Evolutionary conservation across 306 rosid genomes (phyloP).

Genomic region (barrel medic (Medicago truncatula)): MtrunA17r5.0-ANR NC_053042.1:53457001-53457500

Average conservation of each 20-base stretch:
- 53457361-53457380: too few species aligned
- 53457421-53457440: too few species aligned
- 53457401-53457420: too few species aligned
- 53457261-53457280: conserved; percentile 40
- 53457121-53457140: conserved; percentile 25
- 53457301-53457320: conserved; percentile 46
- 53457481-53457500: too few species aligned
- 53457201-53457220: conserved; percentile 15
- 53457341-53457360: conserved; percentile 48
- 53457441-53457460: too few species aligned
- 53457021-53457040: conserved; percentile 6
- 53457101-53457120: conserved; percentile 34
- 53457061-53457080: conserved; percentile 47
- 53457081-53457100: conserved; percentile 60
- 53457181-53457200: conserved; percentile 35
- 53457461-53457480: too few species aligned
- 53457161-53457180: neutral
- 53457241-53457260: conserved; percentile 32
- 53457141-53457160: conserved; percentile 6
- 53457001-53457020: conserved; percentile 58
- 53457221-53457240: conserved; percentile 11
- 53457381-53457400: too few species aligned
- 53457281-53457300: conserved; percentile 47
- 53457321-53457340: conserved; percentile 45
- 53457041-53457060: neutral